Conservation (phyloP, 108 stramenopile genomes). For the Fragilaria crotonensis region DNA sequence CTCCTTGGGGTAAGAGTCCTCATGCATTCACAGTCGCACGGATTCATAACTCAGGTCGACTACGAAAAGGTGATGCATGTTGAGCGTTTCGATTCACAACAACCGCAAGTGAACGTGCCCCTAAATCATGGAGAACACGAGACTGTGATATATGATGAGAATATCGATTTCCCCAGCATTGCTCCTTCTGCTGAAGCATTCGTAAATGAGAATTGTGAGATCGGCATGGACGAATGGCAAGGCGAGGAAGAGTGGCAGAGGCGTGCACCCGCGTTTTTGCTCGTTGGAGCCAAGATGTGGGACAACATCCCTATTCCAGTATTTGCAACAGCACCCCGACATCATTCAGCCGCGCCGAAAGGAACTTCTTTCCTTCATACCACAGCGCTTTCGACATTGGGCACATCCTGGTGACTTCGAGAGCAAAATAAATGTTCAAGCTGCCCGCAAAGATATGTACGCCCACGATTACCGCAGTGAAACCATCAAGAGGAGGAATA, state of each 20-base stretch:
- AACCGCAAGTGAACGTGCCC: too few species aligned
- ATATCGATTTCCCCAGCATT: too few species aligned
- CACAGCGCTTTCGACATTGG: not conserved
- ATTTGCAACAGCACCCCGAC: slow-evolving; percentile 5
- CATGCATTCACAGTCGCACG: too few species aligned
- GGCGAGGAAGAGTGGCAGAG: slow-evolving; percentile 4
- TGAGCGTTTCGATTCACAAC: too few species aligned
- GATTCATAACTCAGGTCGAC: too few species aligned
- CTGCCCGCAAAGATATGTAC: slow-evolving; percentile 10
- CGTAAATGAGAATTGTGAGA: not conserved
- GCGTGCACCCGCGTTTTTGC: slow-evolving; percentile 12
- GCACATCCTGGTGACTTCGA: not conserved
- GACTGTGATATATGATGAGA: too few species aligned
- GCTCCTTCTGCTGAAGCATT: too few species aligned
- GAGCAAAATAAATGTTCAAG: not conserved
- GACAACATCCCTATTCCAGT: slow-evolving; percentile 4
- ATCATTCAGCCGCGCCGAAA: slow-evolving; percentile 18
- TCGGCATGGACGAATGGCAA: slow-evolving; percentile 1
- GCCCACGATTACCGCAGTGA: not conserved
- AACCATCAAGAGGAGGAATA: not conserved
- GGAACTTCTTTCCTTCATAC: slow-evolving; percentile 16
- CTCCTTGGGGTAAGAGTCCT: too few species aligned
- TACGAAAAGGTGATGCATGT: too few species aligned
- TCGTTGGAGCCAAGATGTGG: slow-evolving; percentile 16
- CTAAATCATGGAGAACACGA: too few species aligned